Evolutionary conservation across 805 yeast genomes (phyloP).

Genomic region (Saccharomycopsis fermentans): DNA sequence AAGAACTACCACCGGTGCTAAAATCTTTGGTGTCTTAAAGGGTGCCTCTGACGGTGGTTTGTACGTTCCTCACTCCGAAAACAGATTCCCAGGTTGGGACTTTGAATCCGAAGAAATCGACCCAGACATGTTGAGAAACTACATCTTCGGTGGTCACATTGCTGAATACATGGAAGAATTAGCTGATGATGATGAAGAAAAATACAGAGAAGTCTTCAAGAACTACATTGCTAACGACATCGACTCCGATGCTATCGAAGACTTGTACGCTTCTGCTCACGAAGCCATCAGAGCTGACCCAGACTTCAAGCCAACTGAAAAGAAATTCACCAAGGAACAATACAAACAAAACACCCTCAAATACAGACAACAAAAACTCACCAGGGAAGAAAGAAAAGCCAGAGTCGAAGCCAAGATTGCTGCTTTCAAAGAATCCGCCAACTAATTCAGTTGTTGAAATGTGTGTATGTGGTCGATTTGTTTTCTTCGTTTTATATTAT

Average conservation of each 20-base stretch:
- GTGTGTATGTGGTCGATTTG: background rate
- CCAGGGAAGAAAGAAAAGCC: constrained; percentile 85
- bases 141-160: constrained; percentile 99
- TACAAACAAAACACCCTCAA: constrained; percentile 95
- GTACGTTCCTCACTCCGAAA: constrained; percentile 97
- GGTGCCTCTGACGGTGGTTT: constrained; percentile 99
- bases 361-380: constrained; percentile 79
- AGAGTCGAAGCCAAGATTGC: constrained; percentile 90
- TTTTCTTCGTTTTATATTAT: background rate
- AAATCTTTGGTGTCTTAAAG: constrained; percentile 98
- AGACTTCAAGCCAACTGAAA: constrained; percentile 74
- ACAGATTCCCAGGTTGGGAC: constrained; percentile 99
- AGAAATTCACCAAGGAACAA: constrained; percentile 94
- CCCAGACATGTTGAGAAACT: constrained; percentile 93
- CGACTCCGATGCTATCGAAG: constrained; percentile 96
- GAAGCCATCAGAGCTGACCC: constrained; percentile 96
- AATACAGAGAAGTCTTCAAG: constrained; percentile 92
- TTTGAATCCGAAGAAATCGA: constrained; percentile 97
- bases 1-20: constrained; percentile 99
- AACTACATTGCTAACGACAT: constrained; percentile 93
- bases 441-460: constrained; percentile 3
- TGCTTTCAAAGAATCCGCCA: constrained; percentile 49
- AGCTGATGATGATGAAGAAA: constrained; percentile 99
- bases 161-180: constrained; percentile 99
- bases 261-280: constrained; percentile 89